Conservation (phyloP, 176 grass and related monocot species). For the maize (Zea mays) region DNA sequence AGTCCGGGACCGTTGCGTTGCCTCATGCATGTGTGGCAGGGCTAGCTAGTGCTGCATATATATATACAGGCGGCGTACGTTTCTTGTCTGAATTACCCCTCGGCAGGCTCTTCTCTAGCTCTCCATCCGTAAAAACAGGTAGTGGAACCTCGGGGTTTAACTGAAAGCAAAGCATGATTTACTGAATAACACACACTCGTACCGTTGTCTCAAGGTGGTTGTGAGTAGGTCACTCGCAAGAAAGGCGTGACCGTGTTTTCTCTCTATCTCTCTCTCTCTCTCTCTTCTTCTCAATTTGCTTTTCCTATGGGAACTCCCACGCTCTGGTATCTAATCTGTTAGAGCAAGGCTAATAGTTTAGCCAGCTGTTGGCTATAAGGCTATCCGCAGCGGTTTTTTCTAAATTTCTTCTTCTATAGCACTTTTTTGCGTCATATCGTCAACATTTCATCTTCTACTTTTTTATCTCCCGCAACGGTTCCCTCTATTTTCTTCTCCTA, state of each 20-base stretch:
- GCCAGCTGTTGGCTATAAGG: too few species aligned
- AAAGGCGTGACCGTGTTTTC: constrained; percentile 53
- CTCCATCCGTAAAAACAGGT: neutral
- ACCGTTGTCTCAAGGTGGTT: constrained; percentile 53
- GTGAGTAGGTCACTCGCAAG: constrained; percentile 60
- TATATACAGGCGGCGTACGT: constrained; percentile 16
- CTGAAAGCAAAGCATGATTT: constrained; percentile 3
- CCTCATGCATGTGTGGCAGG: constrained; percentile 32
- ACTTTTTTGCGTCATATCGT: too few species aligned
- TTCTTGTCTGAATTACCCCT: constrained; percentile 34
- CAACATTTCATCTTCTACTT: too few species aligned
- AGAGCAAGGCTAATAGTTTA: too few species aligned
- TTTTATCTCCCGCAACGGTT: too few species aligned
- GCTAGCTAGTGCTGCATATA: constrained; percentile 11
- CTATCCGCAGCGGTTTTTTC: too few species aligned
- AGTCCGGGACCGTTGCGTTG: neutral
- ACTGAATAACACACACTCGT: constrained; percentile 16
- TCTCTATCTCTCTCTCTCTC: too few species aligned
- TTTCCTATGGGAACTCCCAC: neutral
- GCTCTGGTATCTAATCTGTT: neutral
- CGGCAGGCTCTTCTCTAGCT: constrained; percentile 30
- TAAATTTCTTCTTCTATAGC: too few species aligned
- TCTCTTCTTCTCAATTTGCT: neutral
- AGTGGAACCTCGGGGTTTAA: constrained; percentile 7
- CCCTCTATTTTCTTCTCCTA: too few species aligned